phyloP scores from a whole-genome alignment of 2,329 filamentous ascomycete species.

The Alternaria atra region DNA sequence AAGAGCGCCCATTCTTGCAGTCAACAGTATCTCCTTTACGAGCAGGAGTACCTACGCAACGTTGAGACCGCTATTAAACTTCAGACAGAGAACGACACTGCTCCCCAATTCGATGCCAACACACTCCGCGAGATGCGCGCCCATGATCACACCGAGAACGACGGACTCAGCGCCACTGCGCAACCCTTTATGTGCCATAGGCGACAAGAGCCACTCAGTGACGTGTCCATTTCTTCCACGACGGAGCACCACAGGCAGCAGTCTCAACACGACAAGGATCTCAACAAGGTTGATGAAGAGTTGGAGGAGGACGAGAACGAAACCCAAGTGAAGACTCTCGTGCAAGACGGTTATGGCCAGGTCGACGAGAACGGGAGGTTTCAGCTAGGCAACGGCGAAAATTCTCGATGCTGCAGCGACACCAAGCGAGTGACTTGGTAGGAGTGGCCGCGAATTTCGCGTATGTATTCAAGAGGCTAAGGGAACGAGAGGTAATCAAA shows the following conservation, averaged over 20 bases:
- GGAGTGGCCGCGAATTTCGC: neutral
- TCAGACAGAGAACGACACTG: constrained; percentile 46
- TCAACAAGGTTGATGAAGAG: neutral
- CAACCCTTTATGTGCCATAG: constrained; percentile 16
- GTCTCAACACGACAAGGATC: constrained; percentile 2
- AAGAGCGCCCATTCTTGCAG: constrained; percentile 21
- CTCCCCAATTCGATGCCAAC: constrained; percentile 46
- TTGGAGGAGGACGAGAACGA: neutral
- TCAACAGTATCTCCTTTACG: constrained; percentile 42
- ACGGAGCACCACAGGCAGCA: constrained; percentile 14
- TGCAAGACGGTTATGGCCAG: neutral
- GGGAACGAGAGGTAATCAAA: neutral
- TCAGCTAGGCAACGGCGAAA: neutral
- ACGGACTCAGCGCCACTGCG: constrained; percentile 45
- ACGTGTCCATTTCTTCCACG: constrained; percentile 19
- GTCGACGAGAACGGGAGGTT: neutral
- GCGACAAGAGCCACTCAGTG: constrained; percentile 25
- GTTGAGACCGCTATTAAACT: constrained; percentile 36
- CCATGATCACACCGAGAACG: constrained; percentile 20
- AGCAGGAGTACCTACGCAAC: constrained; percentile 42
- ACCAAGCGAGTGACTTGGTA: neutral
- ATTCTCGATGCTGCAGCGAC: too few species aligned
- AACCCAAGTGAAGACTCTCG: neutral
- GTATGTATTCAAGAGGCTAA: neutral
- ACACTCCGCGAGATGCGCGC: constrained; percentile 43